These are phyloP conservation scores for Neckera pumila DNA, from an alignment of 225 moss, liverwort and hornwort genomes.

Conservation along the genomic window DNA sequence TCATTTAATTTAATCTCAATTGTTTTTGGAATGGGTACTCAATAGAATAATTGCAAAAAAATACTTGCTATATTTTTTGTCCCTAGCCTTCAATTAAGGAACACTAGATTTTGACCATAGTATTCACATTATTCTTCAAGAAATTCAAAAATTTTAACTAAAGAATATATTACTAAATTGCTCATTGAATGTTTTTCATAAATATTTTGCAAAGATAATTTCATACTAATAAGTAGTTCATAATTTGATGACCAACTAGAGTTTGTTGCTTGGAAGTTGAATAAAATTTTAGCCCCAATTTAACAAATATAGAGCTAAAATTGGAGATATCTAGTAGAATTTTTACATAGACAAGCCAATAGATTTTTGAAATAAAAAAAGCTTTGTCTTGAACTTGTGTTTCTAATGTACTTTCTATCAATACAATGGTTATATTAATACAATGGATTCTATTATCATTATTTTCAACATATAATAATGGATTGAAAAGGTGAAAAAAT, in stretches of 20 bases:
- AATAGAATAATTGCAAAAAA: not conserved
- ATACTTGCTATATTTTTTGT: not conserved
- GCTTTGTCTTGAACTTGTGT: not conserved
- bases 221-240: not conserved
- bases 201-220: not conserved
- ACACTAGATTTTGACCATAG: not conserved
- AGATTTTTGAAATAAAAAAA: not conserved
- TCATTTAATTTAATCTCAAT: not conserved
- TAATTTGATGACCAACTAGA: too few species aligned
- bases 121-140: not conserved
- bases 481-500: not conserved
- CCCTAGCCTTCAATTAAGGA: accelerated
- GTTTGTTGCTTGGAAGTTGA: not conserved
- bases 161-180: accelerated
- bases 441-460: not conserved
- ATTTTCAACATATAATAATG: too few species aligned
- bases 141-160: not conserved
- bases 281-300: not conserved
- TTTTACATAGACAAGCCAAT: too few species aligned
- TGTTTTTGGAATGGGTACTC: too few species aligned
- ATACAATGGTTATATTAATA: not conserved
- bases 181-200: accelerated
- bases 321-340: not conserved
- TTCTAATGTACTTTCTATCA: not conserved
- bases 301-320: too few species aligned